Percentiles rank a stretch among this genome's conserved stretches.
Evolutionary conservation across 257 asterid genomes (phyloP).

Genomic region (Solanum ossicruentum): DNA sequence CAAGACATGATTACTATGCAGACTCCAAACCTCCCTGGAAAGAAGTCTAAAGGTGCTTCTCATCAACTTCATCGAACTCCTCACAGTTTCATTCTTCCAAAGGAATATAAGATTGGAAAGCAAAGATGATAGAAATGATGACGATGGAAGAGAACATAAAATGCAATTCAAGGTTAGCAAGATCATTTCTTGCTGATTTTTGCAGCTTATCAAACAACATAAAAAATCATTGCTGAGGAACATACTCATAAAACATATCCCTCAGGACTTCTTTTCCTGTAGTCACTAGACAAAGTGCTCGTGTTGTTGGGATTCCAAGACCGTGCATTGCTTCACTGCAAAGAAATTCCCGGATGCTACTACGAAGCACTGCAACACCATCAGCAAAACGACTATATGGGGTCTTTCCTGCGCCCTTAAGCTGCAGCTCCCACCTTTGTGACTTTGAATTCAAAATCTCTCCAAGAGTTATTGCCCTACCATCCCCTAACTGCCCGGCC

Average conservation of each 20-base stretch:
- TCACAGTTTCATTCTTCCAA: neutral
- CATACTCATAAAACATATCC: slow-evolving; percentile 98
- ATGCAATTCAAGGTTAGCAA: neutral
- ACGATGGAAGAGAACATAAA: neutral
- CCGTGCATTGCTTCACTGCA: slow-evolving; percentile 98
- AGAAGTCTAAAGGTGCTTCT: neutral
- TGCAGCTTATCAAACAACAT: neutral
- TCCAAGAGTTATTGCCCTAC: slow-evolving; percentile 90
- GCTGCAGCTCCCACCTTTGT: slow-evolving; percentile 94
- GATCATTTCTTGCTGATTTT: neutral
- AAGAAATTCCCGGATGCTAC: slow-evolving; percentile 91
- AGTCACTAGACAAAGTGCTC: slow-evolving; percentile 81
- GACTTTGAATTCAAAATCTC: slow-evolving; percentile 63
- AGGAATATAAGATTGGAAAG: neutral
- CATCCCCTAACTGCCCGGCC: slow-evolving; percentile 99
- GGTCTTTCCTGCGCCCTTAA: slow-evolving; percentile 92
- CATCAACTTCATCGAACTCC: neutral
- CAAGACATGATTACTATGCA: neutral
- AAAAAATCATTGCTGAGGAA: neutral
- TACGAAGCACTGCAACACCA: slow-evolving; percentile 93
- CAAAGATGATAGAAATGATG: neutral
- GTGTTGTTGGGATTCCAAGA: slow-evolving; percentile 94
- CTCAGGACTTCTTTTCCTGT: slow-evolving; percentile 77
- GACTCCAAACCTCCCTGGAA: neutral
- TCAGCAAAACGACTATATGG: slow-evolving; percentile 99